Base-by-base conservation (phyloP, 768 basidiomycete species). In the Melanogaster broomeanus region DNA sequence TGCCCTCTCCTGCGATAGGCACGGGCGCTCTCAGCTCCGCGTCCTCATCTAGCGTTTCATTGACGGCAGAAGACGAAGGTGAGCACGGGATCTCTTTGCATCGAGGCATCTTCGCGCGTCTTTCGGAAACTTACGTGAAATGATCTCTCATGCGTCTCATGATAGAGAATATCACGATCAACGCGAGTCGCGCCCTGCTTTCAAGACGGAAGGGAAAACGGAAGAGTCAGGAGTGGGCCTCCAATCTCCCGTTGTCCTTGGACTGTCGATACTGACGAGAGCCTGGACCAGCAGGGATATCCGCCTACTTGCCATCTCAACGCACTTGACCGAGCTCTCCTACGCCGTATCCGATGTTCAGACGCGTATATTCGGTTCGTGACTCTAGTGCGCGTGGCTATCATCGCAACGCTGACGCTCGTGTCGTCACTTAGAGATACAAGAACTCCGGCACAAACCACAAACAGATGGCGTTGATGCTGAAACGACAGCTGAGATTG, bases 261-360 rank as follows among this genome's bases (percentile, higher is more conserved):
- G 40, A 52, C 63, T 39, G 65, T 58, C 53, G 45, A 40, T 53
- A 60, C 52, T 63, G 6, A 67, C 58, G 59, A 67, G 50, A 42
- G 63, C 49, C 7, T 45, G 66, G 46, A 65, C 51, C 41, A 48
- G 45, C 71, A 92, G 88, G 49, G 87, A 92, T 65, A 75, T 93
- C 39, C 87, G 82, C 48, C 65, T 90, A 41, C 72, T 93, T 35
- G 88, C 90, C 34, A 74, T 90, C 61, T 90, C 89, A 28, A 88
- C 90, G 0, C 88, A 87, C 64, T 90, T 93, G 61, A 93, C 91
- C 12, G 91, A 93, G 65, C 78, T 93, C 39, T 89, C 88, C 5
- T 93, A 90, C 64, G 82, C 82, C 57, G 86, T 93, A 53, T 92
- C 90, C 16, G 91, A 93, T 69, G 90, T 93, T 28, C 90, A 93